Percentiles rank a stretch among this genome's conserved stretches.
Conservation (phyloP, 2,329 filamentous ascomycete species). For the Apiospora arundinis region DNA sequence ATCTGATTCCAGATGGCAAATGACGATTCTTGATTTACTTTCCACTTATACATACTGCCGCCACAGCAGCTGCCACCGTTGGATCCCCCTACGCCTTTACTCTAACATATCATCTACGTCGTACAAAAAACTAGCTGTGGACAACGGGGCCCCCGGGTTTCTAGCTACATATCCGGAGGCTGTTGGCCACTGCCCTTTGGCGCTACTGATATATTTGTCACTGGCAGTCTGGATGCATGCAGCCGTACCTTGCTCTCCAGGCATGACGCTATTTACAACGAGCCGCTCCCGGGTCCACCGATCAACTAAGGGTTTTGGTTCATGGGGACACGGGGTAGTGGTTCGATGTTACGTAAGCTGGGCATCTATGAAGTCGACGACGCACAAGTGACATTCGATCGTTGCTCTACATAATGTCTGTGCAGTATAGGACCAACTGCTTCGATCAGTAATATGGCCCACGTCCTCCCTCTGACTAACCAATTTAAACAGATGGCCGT, state of each 20-base stretch:
- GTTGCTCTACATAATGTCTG: neutral
- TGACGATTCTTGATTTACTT: neutral
- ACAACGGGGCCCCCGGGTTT: neutral
- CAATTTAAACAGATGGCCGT: no score
- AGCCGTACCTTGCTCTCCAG: neutral
- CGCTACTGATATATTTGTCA: neutral
- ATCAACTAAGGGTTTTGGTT: neutral
- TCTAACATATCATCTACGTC: neutral
- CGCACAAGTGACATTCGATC: neutral
- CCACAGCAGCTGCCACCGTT: neutral
- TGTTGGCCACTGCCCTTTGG: neutral
- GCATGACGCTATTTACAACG: constrained; percentile 6
- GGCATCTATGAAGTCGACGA: neutral
- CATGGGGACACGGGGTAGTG: neutral
- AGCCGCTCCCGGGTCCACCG: neutral
- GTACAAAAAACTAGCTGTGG: neutral
- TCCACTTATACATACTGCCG: neutral
- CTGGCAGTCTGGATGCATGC: neutral
- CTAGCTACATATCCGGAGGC: neutral
- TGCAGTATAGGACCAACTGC: neutral
- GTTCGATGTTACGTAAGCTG: neutral
- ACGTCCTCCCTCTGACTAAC: neutral
- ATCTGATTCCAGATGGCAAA: neutral
- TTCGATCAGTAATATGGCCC: neutral
- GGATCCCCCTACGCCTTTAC: neutral